These are phyloP conservation scores for Zymoseptoria ardabiliae DNA, from an alignment of 2,329 filamentous ascomycete species.

Conservation along the genomic window DNA sequence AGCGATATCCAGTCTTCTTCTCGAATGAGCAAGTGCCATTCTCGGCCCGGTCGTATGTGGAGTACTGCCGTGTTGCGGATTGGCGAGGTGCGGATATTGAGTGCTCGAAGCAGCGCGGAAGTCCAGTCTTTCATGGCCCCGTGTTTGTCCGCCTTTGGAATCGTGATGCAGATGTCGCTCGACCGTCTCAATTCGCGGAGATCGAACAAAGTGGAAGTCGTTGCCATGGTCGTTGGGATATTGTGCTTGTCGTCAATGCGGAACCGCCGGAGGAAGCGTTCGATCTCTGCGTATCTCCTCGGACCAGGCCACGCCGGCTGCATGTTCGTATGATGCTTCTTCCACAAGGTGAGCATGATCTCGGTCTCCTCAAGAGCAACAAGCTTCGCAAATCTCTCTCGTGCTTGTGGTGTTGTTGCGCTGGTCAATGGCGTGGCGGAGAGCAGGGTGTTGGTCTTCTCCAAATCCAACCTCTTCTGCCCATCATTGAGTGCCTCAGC, in stretches of 20 bases:
- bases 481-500: neutral
- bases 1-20: neutral
- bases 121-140: neutral
- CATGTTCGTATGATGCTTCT: neutral
- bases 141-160: neutral
- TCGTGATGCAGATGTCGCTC: neutral
- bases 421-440: neutral
- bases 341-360: neutral
- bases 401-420: neutral
- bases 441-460: neutral
- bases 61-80: neutral
- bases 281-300: neutral
- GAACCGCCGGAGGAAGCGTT: neutral
- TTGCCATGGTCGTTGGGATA: neutral
- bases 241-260: neutral
- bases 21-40: neutral
- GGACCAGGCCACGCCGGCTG: neutral
- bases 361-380: neutral
- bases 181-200: neutral
- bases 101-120: neutral
- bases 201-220: neutral
- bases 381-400: neutral
- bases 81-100: neutral
- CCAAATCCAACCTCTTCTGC: neutral
- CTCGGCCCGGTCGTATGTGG: neutral